A percentile compares a stretch with the other conserved stretches of the same genome.
These are phyloP conservation scores for Avicennia marina DNA, from an alignment of 257 asterid species.

Conservation along the genomic window DNA sequence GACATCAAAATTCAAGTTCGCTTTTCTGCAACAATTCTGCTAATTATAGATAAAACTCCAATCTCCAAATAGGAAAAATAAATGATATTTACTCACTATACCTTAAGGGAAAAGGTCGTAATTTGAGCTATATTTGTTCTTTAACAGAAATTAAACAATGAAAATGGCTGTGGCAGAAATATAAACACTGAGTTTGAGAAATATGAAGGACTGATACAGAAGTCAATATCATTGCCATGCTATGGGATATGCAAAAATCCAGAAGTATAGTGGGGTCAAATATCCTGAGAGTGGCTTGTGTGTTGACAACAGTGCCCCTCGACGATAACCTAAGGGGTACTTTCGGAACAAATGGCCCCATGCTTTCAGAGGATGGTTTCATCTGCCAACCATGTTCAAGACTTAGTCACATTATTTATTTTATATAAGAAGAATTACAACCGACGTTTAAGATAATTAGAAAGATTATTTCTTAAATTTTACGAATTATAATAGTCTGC, in stretches of 20 bases:
- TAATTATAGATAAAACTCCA: too few species aligned
- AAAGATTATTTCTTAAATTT: too few species aligned
- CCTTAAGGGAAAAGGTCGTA: too few species aligned
- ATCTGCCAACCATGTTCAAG: constrained; percentile 4
- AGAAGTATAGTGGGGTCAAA: constrained; percentile 8
- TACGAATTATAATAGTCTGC: too few species aligned
- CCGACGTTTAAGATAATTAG: too few species aligned
- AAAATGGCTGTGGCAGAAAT: background rate
- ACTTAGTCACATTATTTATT: too few species aligned
- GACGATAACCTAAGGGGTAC: constrained; percentile 14
- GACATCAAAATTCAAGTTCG: too few species aligned
- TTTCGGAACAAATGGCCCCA: constrained; percentile 18
- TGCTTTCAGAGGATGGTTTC: constrained; percentile 24
- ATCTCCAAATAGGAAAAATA: background rate
- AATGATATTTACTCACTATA: too few species aligned
- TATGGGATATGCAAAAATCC: constrained; percentile 18
- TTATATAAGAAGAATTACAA: too few species aligned
- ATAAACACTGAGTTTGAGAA: background rate
- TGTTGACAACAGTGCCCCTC: constrained; percentile 6
- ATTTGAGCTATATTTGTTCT: background rate
- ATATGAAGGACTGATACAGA: background rate
- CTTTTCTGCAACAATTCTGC: too few species aligned
- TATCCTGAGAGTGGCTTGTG: background rate
- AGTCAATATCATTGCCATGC: constrained; percentile 30
- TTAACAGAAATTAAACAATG: background rate